Percentiles rank a stretch among this genome's conserved stretches.
Conservation (phyloP, 108 stramenopile species). For the Nitzschia sp. region DNA sequence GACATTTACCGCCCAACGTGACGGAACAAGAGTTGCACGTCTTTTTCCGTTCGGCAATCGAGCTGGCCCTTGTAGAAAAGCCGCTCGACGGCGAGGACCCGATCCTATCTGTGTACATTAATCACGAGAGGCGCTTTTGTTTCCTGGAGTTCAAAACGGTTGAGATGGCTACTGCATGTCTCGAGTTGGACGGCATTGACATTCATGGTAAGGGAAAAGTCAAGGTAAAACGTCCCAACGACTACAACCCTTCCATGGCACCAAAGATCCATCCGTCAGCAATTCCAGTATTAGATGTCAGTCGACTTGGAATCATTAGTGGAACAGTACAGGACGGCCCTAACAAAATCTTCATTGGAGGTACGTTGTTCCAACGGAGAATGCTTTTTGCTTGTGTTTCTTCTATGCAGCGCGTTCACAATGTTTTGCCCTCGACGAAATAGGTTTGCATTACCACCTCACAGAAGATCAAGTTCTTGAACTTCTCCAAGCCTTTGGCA, state of each 20-base stretch:
- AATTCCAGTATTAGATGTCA: slow-evolving; percentile 66
- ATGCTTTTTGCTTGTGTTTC: no score
- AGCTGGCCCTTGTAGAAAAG: slow-evolving; percentile 47
- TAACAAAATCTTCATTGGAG: slow-evolving; percentile 99
- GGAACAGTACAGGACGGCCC: slow-evolving; percentile 94
- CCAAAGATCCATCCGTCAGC: slow-evolving; percentile 63
- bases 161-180: slow-evolving; percentile 91
- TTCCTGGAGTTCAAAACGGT: slow-evolving; percentile 96
- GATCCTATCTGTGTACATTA: slow-evolving; percentile 93
- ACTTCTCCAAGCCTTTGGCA: slow-evolving; percentile 91
- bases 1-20: slow-evolving; percentile 81
- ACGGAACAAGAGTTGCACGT: slow-evolving; percentile 80
- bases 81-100: slow-evolving; percentile 61
- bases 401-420: neutral
- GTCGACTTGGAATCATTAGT: slow-evolving; percentile 84
- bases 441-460: slow-evolving; percentile 93
- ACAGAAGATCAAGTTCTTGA: slow-evolving; percentile 92
- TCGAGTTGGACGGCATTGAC: slow-evolving; percentile 90
- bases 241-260: slow-evolving; percentile 89
- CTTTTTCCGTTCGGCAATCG: slow-evolving; percentile 87
- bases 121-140: slow-evolving; percentile 90
- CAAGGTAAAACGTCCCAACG: slow-evolving; percentile 95
- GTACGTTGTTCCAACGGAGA: no score
- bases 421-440: neutral
- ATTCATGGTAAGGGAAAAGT: slow-evolving; percentile 83